Base-by-base conservation (phyloP, 2,329 filamentous ascomycete genomes). In the Harringtonia aguacate region DNA sequence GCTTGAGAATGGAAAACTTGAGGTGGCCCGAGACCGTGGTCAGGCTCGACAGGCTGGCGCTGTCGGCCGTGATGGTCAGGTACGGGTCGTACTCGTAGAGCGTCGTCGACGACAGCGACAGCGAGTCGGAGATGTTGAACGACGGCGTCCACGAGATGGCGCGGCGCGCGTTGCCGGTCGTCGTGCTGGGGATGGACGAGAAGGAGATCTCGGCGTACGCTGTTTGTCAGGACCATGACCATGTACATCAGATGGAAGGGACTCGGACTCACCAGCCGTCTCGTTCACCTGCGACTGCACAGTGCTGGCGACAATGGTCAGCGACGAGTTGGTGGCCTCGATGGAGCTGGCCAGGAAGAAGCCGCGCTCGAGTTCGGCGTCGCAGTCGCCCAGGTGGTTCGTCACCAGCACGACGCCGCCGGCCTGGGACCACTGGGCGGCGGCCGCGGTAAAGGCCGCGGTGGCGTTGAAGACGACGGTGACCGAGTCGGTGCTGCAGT, bases 1-100 rank as follows among this genome's bases (percentile, higher is more conserved):
- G 54, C n/a, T 48, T 47, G 38, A 56, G 52, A 48, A 67, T 61
- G 48, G 60, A 61, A 53, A 65, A 68, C 39, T 58, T 55, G n/a
- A 69, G 56, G 46, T 62, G 60, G 29, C 66, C 66, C 1, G 65
- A 67, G 36, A 69, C 61, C 14, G 61, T 62, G 33, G 66, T 55
- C 17, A 55, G 56, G 21, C 61, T 56, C 17, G 55, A 56, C 43
- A 70, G 57, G 38, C 52, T 48, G 29, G 58, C 63, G 18, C 53
- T 50, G 34, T 66, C 55, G 18, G 62, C 62, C 3, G 53, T 58
- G 17, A 64, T 54, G 8, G 53, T 61, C 41, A 67, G 46, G 48
- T 61, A 60, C 9, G 51, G 51, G 3, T 46, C 45, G 31, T 51
- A 48, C 22, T 44, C 45, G 30, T 49, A 54, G 20, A 55, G 49